Base-by-base conservation (phyloP, 441 rosid species). In the Mallotus japonicus region DNA sequence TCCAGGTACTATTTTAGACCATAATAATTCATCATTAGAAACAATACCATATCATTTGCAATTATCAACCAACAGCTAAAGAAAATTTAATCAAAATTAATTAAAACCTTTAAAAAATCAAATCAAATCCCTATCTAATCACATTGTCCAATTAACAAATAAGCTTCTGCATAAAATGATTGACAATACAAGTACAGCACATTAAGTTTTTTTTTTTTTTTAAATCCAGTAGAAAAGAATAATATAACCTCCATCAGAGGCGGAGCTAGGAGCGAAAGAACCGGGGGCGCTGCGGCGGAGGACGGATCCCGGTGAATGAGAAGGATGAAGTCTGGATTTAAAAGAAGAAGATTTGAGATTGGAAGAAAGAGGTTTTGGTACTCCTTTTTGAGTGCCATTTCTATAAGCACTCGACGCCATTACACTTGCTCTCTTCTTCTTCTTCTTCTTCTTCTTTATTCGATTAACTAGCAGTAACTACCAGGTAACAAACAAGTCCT, bases 281-380 rank as follows among this genome's bases (percentile, higher is more conserved):
- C 87, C 83, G 16, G 90, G 62, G 57, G 80, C 87, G 81, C 81
- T 84, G 11, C 99, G 89, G 75, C 97, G 98, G 47, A 86, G 76
- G 56, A 84, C 82, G n/a, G 86, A 75, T 65, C 84, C 85, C 49
- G 77, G 5, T 11, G 80, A 72, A 9, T 79, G 84, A 15, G 91
- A 80, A 0, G 85, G 82, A 75, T 83, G 85, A 70, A 75, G 76
- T 82, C 89, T 84, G 46, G 95, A 85, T 83, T 88, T 92, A 80
- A 85, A 87, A 13, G 98, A 92, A 24, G 96, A 81, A 71, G 96
- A 80, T 75, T 83, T 87, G 65, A 79, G 70, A 83, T 85, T 89
- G 11, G 97, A 79, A 20, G 87, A 22, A 58, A 79, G 69, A 14
- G 90, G 90, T 82, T 84, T 86, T 17, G 76, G 32, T 12, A 83